These are phyloP conservation scores for Geotrichum carabidarum DNA, from an alignment of 1,139 yeast genomes.

Conservation along the genomic window DNA sequence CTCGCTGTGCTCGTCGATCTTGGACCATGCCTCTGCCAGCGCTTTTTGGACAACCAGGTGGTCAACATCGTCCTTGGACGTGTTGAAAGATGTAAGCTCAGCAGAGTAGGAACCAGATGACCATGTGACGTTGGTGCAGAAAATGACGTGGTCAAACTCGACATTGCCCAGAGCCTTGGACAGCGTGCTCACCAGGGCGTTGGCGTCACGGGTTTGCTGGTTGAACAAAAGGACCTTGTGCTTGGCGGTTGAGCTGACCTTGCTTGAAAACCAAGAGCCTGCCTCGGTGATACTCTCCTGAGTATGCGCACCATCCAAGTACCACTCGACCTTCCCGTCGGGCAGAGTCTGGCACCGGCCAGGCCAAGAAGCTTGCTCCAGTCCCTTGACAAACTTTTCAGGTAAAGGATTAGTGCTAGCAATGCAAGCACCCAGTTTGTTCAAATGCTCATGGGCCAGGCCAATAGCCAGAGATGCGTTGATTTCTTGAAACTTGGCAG, in stretches of 20 bases:
- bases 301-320: slow-evolving; percentile 94
- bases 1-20: slow-evolving; percentile 45
- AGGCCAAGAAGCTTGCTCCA: slow-evolving; percentile 75
- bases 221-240: slow-evolving; percentile 64
- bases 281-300: slow-evolving; percentile 78
- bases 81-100: slow-evolving; percentile 81
- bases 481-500: slow-evolving; percentile 76
- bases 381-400: slow-evolving; percentile 55
- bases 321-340: slow-evolving; percentile 59
- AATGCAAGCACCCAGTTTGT: slow-evolving; percentile 41
- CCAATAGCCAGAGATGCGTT: slow-evolving; percentile 87
- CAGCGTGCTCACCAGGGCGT: slow-evolving; percentile 53
- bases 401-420: slow-evolving; percentile 46
- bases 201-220: slow-evolving; percentile 89
- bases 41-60: slow-evolving; percentile 73
- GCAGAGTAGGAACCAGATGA: slow-evolving; percentile 71
- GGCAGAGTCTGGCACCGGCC: slow-evolving; percentile 83
- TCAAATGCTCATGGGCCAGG: slow-evolving; percentile 62
- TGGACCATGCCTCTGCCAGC: slow-evolving; percentile 64
- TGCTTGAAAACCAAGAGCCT: slow-evolving; percentile 64
- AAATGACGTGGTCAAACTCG: slow-evolving; percentile 66
- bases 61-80: slow-evolving; percentile 71
- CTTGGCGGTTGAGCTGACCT: slow-evolving; percentile 27
- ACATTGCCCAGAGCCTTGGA: slow-evolving; percentile 40
- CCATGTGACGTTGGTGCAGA: slow-evolving; percentile 92